Conservation (phyloP, 2,329 filamentous ascomycete genomes). For the Orbilia ellipsospora region DNA sequence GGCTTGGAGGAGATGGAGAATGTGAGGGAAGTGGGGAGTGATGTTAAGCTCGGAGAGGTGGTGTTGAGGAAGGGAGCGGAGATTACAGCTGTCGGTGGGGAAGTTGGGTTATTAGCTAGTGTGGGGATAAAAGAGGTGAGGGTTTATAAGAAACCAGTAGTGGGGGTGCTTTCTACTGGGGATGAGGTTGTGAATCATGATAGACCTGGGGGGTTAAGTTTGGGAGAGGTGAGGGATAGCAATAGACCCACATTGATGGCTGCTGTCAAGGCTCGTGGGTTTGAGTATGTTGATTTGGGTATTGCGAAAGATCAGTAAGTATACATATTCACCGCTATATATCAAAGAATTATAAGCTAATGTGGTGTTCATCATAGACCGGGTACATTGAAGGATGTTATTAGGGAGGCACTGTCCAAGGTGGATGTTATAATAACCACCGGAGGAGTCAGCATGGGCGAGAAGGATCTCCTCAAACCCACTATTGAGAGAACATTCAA, state of each 20-base stretch:
- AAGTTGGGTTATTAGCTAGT: constrained; percentile 88
- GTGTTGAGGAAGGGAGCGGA: constrained; percentile 82
- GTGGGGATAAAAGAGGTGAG: constrained; percentile 78
- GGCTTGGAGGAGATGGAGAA: constrained; percentile 83
- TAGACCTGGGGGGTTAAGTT: constrained; percentile 70
- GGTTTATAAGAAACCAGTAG: constrained; percentile 78
- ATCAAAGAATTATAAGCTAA: constrained; percentile 8
- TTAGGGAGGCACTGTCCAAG: constrained; percentile 78
- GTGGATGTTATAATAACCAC: constrained; percentile 89
- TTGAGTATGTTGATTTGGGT: constrained; percentile 82
- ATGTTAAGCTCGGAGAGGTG: constrained; percentile 75
- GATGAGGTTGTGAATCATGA: constrained; percentile 89
- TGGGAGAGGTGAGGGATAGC: constrained; percentile 91
- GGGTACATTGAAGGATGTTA: constrained; percentile 77
- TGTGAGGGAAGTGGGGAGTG: constrained; percentile 88
- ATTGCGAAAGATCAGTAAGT: constrained; percentile 78
- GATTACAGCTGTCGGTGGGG: constrained; percentile 88
- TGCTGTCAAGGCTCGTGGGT: constrained; percentile 78
- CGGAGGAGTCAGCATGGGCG: constrained; percentile 96
- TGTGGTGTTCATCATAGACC: constrained; percentile 60
- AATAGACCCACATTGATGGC: constrained; percentile 89
- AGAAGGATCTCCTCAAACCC: constrained; percentile 94
- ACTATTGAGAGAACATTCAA: constrained; percentile 90
- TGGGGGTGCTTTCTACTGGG: constrained; percentile 91
- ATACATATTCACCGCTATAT: not conserved